Percentiles rank a stretch among this genome's conserved stretches.
Conservation (phyloP, 495 filamentous ascomycete species). For the Lentithecium fluviatile region DNA sequence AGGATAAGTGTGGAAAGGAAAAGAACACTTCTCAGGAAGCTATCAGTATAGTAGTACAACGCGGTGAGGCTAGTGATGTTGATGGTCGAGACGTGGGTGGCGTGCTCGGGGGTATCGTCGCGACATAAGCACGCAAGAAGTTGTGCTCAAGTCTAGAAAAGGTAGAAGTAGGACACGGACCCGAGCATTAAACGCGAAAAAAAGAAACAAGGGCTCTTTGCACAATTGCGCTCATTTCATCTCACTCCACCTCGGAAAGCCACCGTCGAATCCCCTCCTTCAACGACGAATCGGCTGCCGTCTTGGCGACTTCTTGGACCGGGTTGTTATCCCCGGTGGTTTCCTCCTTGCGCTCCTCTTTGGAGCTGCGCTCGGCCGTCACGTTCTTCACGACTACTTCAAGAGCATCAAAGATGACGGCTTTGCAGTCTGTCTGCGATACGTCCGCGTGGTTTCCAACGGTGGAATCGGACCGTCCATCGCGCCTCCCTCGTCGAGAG, state of each 20-base stretch:
- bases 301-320: slow-evolving; percentile 14
- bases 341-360: slow-evolving; percentile 37
- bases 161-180: not conserved
- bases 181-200: too few relatives aligned
- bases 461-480: slow-evolving; percentile 23
- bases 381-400: slow-evolving; percentile 65
- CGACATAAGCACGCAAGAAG: slow-evolving; percentile 24
- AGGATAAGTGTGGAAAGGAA: not conserved
- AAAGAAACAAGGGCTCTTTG: not conserved
- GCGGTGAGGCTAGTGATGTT: not conserved
- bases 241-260: slow-evolving; percentile 57
- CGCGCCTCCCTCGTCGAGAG: slow-evolving; percentile 30
- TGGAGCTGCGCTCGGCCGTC: slow-evolving; percentile 53
- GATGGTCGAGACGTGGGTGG: slow-evolving; percentile 1
- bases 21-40: not conserved
- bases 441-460: slow-evolving; percentile 45
- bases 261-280: slow-evolving; percentile 65
- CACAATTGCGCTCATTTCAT: too few relatives aligned
- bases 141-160: slow-evolving; percentile 1
- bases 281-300: slow-evolving; percentile 55
- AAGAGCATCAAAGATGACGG: slow-evolving; percentile 60
- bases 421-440: slow-evolving; percentile 59
- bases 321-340: slow-evolving; percentile 4
- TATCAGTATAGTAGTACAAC: slow-evolving; percentile 10
- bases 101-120: slow-evolving; percentile 24